Evolutionary conservation across 1,139 yeast species (phyloP), one percentile per base, ranked within the genome.

Genomic region (Protomyces inundatus): DNA sequence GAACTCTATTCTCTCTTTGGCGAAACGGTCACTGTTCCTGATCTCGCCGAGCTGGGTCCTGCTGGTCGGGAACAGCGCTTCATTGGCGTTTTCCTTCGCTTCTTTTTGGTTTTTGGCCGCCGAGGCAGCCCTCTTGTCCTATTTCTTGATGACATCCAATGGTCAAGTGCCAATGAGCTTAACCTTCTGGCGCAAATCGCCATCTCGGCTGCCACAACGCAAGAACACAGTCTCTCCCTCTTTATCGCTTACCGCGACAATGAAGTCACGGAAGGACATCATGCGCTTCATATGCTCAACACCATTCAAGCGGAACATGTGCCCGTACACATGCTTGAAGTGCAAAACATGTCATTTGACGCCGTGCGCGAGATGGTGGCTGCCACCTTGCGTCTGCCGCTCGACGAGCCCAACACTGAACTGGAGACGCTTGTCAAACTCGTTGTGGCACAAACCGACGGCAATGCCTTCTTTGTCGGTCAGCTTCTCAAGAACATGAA

Each of bases 381-480:
- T 42, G 64, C 55, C 3, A 61, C 64, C 3, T 33, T 61, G 35
- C 50, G 54, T 3, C 14, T 51, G 12, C 55, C 53, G 5, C 35
- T 39, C 36, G 60, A 61, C 45, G n/a, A 36, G n/a, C n/a, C 32
- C 34, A 37, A 55, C 40, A 42, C 51, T 12, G 64, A 61, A 35
- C 36, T 61, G 14, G 60, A 54, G 30, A 55, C 59, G 12, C 50
- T 61, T 39, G 42, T 51, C n/a, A 39, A 51, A 33, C 39, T 54
- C 6, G 51, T 61, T 9, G 30, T 54, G 9, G 60, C 60, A 23
- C 46, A 55, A 32, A 61, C 64, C 6, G 56, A 55, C 2, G 64
- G 64, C 12, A 61, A 61, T 23, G 64, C 64, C 4, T 61, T 61
- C 30, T 61, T 61, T 54, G 60, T 61, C 23, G 54, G 60, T 6